Evolutionary conservation across 106 monocot genomes (phyloP), one percentile per base, ranked within the genome.

Genomic region (Phalaenopsis equestris): DNA sequence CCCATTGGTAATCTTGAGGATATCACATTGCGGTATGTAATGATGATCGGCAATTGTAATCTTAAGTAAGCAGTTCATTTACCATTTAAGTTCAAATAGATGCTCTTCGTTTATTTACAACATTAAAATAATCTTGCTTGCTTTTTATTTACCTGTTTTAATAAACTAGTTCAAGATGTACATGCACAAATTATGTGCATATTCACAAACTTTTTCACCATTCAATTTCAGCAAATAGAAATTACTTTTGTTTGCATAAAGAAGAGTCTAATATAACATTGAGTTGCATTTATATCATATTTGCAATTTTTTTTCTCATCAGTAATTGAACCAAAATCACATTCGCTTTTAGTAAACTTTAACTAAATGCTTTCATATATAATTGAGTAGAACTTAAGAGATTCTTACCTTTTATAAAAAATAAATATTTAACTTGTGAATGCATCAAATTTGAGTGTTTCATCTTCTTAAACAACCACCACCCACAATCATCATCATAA

Each of bases 1-100:
- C 96, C 96, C 52, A 96, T 96, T 79, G 96, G 96, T 68, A 96
- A 96, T 86, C 93, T 96, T 67, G 96, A 96, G 80, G 96, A 96
- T 81, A 96, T 96, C 82, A 96, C 96, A 38, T 85, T 96, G 73
- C 91, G 96, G 96, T 96, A 86, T n/a, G 84, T 85, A 6, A 68
- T n/a, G 7, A 21, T 41, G 16, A 3, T 57, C 47, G 46, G 8
- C 21, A 81, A 36, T 52, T 74, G 16, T 38, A 14, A 8, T 74
- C 10, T 12, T 81, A 2, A 18, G 77, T 67, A 16, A 10, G 76
- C 42, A 49, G 49, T 82, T 77, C 64, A 76, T 82, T 3, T 47
- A 8, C 37, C 38, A 57, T 77, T 43, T 46, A 41, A 16, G 52
- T 16, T 12, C 11, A 52, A 52, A 52, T 52, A 21, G 9, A 47